These are phyloP conservation scores for Boletus edulis DNA, from an alignment of 768 basidiomycete genomes.

Conservation along the genomic window DNA sequence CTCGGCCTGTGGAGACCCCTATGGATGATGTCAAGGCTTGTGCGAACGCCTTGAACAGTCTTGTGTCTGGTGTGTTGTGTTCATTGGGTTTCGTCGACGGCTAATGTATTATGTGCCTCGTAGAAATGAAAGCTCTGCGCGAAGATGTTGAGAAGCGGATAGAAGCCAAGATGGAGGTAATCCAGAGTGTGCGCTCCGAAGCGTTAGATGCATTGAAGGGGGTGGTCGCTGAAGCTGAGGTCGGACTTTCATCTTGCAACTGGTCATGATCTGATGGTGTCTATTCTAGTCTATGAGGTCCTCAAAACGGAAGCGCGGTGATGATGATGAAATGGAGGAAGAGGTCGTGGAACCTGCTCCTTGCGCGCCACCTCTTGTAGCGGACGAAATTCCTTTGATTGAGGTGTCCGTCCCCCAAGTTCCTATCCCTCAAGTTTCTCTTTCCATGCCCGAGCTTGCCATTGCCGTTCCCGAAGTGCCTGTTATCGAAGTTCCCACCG, in stretches of 20 bases:
- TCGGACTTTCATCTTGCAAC: conserved; percentile 13
- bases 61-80: conserved; percentile 41
- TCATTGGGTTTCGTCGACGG: neutral
- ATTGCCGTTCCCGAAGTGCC: neutral
- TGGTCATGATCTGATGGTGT: conserved; percentile 25
- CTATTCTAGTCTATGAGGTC: conserved; percentile 32
- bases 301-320: conserved; percentile 61
- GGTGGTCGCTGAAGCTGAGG: conserved; percentile 34
- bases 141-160: conserved; percentile 46
- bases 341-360: neutral
- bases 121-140: conserved; percentile 47
- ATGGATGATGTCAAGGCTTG: conserved; percentile 27
- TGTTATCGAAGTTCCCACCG: neutral
- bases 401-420: conserved; percentile 8
- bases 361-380: neutral
- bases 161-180: conserved; percentile 42
- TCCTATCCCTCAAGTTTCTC: neutral
- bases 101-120: neutral
- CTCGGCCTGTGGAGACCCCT: conserved; percentile 5
- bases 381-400: neutral
- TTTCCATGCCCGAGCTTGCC: neutral
- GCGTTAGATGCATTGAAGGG: conserved; percentile 37
- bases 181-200: conserved; percentile 40
- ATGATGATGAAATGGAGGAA: conserved; percentile 36
- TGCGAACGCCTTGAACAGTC: conserved; percentile 35